Base-by-base conservation (phyloP, 1,284 basidiomycete species). In the Bondarzewia mesenterica region DNA sequence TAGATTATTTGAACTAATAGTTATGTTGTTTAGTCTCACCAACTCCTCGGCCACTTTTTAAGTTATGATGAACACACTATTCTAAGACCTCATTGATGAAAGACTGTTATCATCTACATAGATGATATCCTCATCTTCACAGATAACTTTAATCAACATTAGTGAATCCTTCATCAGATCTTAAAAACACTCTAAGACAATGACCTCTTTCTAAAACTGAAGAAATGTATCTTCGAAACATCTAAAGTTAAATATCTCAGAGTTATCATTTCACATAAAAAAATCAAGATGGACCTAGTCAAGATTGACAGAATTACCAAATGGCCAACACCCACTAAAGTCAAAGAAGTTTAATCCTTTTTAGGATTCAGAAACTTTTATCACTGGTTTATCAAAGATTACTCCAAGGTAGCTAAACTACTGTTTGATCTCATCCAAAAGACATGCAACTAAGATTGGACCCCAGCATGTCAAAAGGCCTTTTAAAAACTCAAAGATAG, bases 341-440 rank as follows among this genome's bases (percentile, higher is more conserved):
- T 32, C 12, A 32, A 57, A 57, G 53, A 63, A 8, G 44, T 67
- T 5, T 53, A 61, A 38, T 40, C 32, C 0, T 73, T 75, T 53
- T 46, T 74, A 0, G 70, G 70, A 4, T 65, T 75, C 29, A 52
- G 59, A 4, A 69, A 68, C 52, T 73, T 68, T 54, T 75, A 74
- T 43, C 29, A 65, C 0, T 12, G 29, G 3, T 32, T 32, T 5
- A 32, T 32, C n/a, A 3, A 32, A 5, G 29, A 32, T n/a, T 32
- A 41, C 50, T 55, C 68, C 0, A 44, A 57, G 4, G 57, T 68
- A 20, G 61, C 60, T 2, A 15, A 20, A 1, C 63, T 62, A 1
- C 48, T 75, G 0, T 48, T 47, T 20, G 39, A 49, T 1, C 50
- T 65, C 0, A 60, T 55, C 1, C 47, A 49, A 7, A 59, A 63